Evolutionary conservation across 2,329 filamentous ascomycete species (phyloP), one percentile per base, ranked within the genome.

Genomic region (Paecilomyces niveus): DNA sequence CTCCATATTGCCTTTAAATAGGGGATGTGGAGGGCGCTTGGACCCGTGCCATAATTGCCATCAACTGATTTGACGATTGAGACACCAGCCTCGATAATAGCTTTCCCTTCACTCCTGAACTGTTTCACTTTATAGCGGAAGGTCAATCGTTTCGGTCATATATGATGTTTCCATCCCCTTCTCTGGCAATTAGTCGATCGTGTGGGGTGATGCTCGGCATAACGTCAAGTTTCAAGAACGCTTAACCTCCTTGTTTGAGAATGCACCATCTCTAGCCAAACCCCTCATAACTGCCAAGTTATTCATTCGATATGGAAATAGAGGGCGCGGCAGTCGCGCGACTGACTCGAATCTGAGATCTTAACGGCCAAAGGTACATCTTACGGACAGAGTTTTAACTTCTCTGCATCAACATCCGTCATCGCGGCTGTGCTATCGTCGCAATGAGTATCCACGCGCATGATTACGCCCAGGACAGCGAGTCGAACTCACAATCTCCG

Each of bases 361-460:
- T 45, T 18, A 9, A 45, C n/a, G 5, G n/a, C 18, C 39, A 18
- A 45, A 39, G n/a, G 39, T 21, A 8, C 15, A 9, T 45, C n/a
- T 45, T 39, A n/a, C 39, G 18, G 15, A 45, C 39, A 9, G 3
- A 18, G 39, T 18, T 13, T 2, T 21, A 8, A 21, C 18, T 15
- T 39, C 33, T 13, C 13, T n/a, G 9, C n/a, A 39, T 35, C 33
- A 15, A 15, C 33, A 10, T 39, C 11, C n/a, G 15, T 31, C 49
- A 22, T 31, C 5, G 35, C 50, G 11, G 15, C n/a, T 21, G 29
- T 33, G 7, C 53, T 18, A 32, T 24, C 2, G 45, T 53, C 59
- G 63, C 35, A 29, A 76, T 76, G 73, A 73, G 68, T 55, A 61
- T 70, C 35, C 63, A 70, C 56, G 64, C 68, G 15, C 61, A 66